Evolutionary conservation across 352 stramenopile genomes (phyloP).

Genomic region (Blastocystis hominis): DNA sequence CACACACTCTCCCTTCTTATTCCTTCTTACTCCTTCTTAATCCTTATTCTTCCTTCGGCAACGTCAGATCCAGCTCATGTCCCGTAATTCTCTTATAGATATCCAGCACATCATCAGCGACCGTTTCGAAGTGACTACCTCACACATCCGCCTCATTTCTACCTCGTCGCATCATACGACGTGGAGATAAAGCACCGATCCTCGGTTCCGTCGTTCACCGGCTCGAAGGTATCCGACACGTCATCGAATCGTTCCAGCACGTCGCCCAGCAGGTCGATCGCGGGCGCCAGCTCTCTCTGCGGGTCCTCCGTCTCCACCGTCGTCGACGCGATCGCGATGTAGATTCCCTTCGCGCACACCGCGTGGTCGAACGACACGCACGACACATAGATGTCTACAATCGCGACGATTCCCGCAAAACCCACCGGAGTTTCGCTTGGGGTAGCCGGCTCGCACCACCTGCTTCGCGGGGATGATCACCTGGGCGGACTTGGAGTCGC

Average conservation of each 20-base stretch:
- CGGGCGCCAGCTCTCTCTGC: slow-evolving; percentile 81
- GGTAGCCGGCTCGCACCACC: slow-evolving; percentile 39
- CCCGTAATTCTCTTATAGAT: slow-evolving; percentile 95
- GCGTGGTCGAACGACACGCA: slow-evolving; percentile 84
- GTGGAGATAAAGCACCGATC: slow-evolving; percentile 95
- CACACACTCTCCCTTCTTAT: background rate
- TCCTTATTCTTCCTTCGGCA: background rate
- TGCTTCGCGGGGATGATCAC: slow-evolving; percentile 93
- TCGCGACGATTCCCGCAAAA: slow-evolving; percentile 75
- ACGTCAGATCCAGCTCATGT: slow-evolving; percentile 86
- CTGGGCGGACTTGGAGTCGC: slow-evolving; percentile 84
- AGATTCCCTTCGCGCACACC: slow-evolving; percentile 86
- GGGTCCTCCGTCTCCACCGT: slow-evolving; percentile 88
- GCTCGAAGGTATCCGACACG: slow-evolving; percentile 86
- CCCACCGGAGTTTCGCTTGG: background rate
- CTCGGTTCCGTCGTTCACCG: slow-evolving; percentile 73
- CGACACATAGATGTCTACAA: slow-evolving; percentile 97
- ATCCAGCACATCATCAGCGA: slow-evolving; percentile 86
- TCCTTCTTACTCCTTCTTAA: no score
- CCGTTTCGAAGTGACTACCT: slow-evolving; percentile 86
- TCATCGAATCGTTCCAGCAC: slow-evolving; percentile 90
- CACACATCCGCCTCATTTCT: slow-evolving; percentile 2
- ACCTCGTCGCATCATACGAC: slow-evolving; percentile 79
- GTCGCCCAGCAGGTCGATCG: slow-evolving; percentile 84
- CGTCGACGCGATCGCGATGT: slow-evolving; percentile 95